Evolutionary conservation across 768 basidiomycete genomes (phyloP), one percentile per base, ranked within the genome.

Genomic region (Tulasnella sp.): DNA sequence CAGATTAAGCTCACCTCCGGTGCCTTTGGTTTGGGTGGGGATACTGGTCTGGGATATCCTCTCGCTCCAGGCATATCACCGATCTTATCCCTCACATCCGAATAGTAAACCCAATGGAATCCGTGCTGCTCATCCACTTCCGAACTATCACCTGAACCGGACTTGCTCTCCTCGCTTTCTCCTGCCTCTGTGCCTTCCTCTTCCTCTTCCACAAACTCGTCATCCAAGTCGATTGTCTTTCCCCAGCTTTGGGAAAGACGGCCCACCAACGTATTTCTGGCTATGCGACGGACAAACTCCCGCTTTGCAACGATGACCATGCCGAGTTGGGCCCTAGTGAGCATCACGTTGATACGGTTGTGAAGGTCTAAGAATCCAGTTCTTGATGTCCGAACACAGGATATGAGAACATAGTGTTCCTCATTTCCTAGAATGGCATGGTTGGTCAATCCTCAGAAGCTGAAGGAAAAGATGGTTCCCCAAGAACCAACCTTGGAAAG

Each of bases 291-390:
- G 6, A 94, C 83, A 80, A 94, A 94, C 22, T 83, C 83, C 78
- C 84, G 84, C 79, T 85, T 91, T 29, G 90, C 86, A 72, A 91
- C 84, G 79, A 95, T 91, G 76, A 89, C 89, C 92, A 94, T 94
- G 38, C 89, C 90, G 71, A 83, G 85, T 81, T 91, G 91, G 85
- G 91, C 93, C 45, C 93, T 88, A 68, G 89, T 91, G 9, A 94
- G 89, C 92, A 95, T 93, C 76, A 95, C 93, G 89, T 95, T 94
- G 73, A 91, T 90, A 22, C 93, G 86, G 37, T 90, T 86, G 12
- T 86, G 79, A 79, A 89, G 89, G 17, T 82, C 80, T 40, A 95
- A 84, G 79, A 95, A 95, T 5, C 93, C 93, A 68, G 91, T 83
- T 3, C 25, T 69, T 15, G 82, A 83, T 0, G 91, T 86, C 34